phyloP scores from a whole-genome alignment of 345 rosid species.

The Melastoma malabathricum region DNA sequence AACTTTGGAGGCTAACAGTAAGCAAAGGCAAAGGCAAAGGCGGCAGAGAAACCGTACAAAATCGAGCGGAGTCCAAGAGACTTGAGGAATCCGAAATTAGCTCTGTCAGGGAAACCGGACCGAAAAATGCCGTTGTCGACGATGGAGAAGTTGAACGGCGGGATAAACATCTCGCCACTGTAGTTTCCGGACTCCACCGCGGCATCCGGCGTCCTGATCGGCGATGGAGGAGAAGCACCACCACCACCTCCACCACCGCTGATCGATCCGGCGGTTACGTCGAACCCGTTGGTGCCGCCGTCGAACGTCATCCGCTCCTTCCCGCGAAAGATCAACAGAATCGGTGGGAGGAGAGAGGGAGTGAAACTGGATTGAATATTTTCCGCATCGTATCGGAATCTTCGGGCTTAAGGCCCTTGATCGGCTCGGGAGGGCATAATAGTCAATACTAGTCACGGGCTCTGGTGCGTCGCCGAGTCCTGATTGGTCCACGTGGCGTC shows the following conservation, averaged over 20 bases:
- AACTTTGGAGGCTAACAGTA: neutral
- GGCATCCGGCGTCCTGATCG: neutral
- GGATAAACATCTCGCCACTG: slow-evolving; percentile 35
- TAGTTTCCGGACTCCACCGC: slow-evolving; percentile 12
- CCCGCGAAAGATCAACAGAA: no score
- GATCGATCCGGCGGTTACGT: neutral
- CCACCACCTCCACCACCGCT: neutral
- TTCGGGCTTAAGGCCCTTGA: no score
- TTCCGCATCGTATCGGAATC: no score
- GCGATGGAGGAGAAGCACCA: no score
- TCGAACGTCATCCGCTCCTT: no score
- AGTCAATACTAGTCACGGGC: no score
- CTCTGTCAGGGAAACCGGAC: slow-evolving; percentile 60
- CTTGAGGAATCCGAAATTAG: slow-evolving; percentile 52
- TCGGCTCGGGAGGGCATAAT: no score
- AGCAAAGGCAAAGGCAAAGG: neutral
- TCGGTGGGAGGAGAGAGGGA: no score
- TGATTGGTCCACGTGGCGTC: no score
- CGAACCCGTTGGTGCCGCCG: no score
- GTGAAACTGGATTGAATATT: no score
- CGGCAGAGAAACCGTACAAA: slow-evolving; percentile 1
- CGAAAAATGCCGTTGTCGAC: slow-evolving; percentile 61
- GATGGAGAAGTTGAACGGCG: slow-evolving; percentile 65
- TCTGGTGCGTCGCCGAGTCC: no score
- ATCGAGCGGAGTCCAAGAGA: slow-evolving; percentile 55